Base-by-base conservation (phyloP, 2,329 filamentous ascomycete species). In the Epichloe sibirici region DNA sequence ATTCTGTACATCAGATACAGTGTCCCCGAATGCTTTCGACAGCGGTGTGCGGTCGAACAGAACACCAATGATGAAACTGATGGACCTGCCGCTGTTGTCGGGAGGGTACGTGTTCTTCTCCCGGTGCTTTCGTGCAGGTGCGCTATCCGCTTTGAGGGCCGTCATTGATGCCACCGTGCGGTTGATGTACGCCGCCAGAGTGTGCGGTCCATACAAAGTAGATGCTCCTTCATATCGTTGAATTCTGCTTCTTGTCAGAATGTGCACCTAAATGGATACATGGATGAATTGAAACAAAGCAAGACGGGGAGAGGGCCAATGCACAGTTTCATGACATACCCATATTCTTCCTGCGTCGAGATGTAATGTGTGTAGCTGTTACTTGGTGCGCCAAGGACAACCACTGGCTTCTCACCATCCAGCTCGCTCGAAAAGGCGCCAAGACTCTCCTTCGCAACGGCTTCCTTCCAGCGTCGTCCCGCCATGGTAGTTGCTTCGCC, bases 401-500 rank as follows among this genome's bases (percentile, higher is more conserved):
- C 88, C 13, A 85, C 66, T 0, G 86, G 85, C 45, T 82, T 74
- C 7, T 63, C 59, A 5, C 58, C 61, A 12, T 62, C 62, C 4
- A 70, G 61, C 3, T 69, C 69, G 3, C 75, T 66, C 2, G 71
- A 59, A 9, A 77, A 69, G 1, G 72, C 61, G 11, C 59, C 54
- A 1, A 65, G 60, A 5, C 77, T 77, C 43, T 79, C 75, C 2
- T 69, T 67, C 21, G 75, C 71, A 51, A 93, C 74, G 2, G 87
- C 84, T 55, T 79, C 74, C 60, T 85, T 86, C 90, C 90, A 96
- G 37, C 90, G 81, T 11, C 90, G 81, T 1, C 90, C 90, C 1
- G 88, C 79, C 90, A 95, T 96, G 8, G 90, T 95, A 0, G 88
- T 93, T 1, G 87, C 88, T 69, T 96, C 90, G 45, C 88, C 87